Percentiles rank a stretch among this genome's conserved stretches.
These are phyloP conservation scores for Taphrina deformans DNA, from an alignment of 1,139 yeast species.

Conservation along the genomic window DNA sequence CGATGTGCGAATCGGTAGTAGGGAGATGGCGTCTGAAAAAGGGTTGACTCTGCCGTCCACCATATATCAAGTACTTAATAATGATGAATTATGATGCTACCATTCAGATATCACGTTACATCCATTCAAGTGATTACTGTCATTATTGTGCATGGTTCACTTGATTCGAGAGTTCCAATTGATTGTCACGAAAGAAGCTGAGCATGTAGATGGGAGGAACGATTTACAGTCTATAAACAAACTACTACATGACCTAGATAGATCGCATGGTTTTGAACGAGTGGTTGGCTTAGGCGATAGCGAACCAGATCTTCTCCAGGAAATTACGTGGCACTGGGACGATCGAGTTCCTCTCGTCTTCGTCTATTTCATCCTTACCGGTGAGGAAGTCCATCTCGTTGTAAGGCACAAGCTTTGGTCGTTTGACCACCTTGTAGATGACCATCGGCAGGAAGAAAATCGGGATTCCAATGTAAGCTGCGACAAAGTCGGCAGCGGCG, in stretches of 20 bases:
- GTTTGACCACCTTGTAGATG: constrained; percentile 51
- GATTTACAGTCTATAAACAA: neutral
- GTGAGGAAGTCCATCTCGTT: constrained; percentile 30
- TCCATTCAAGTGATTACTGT: no score
- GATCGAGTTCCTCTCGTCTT: constrained; percentile 29
- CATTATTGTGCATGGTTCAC: no score
- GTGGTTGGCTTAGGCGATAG: constrained; percentile 12
- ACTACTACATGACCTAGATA: neutral
- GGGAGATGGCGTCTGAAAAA: no score
- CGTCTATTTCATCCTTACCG: constrained; percentile 30
- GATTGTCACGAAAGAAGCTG: no score
- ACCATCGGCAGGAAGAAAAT: constrained; percentile 53
- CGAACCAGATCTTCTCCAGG: constrained; percentile 30
- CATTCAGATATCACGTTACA: no score
- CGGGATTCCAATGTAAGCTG: constrained; percentile 56
- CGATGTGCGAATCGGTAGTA: no score
- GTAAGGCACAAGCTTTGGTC: constrained; percentile 8
- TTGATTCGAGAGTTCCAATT: no score
- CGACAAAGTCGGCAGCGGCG: constrained; percentile 60
- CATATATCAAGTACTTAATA: neutral
- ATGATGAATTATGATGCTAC: neutral
- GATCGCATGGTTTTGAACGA: neutral
- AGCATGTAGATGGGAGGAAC: no score
- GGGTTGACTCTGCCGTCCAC: no score
- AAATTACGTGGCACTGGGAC: constrained; percentile 12